These are phyloP conservation scores for Pythium periplocum DNA, from an alignment of 352 stramenopile species.

Conservation along the genomic window DNA sequence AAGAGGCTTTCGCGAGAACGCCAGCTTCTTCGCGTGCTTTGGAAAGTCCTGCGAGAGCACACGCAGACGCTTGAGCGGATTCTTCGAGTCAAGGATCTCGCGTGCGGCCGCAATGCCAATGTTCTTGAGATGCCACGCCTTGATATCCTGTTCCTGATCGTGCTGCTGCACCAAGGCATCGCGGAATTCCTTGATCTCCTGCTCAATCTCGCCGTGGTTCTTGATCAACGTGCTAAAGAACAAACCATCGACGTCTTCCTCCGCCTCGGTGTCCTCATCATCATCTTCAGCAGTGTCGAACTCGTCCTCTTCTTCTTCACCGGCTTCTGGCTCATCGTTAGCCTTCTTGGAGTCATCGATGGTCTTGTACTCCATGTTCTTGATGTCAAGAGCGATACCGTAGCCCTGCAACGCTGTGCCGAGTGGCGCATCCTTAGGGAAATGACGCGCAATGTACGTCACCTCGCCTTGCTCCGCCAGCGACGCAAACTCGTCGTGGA, in stretches of 20 bases:
- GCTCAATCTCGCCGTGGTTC: conserved; percentile 22
- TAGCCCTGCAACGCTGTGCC: conserved; percentile 89
- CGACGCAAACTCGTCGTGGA: conserved; percentile 61
- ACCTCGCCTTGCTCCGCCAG: conserved; percentile 50
- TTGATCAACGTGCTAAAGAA: conserved; percentile 56
- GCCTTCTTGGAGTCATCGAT: conserved; percentile 88
- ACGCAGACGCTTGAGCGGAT: conserved; percentile 75
- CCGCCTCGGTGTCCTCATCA: conserved; percentile 27
- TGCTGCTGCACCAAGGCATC: conserved; percentile 37
- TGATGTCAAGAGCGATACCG: conserved; percentile 91
- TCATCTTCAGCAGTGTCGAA: conserved; percentile 22
- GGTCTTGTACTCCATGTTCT: conserved; percentile 97
- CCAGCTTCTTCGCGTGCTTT: conserved; percentile 67
- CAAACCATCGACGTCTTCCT: conserved; percentile 65
- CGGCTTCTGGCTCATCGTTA: conserved; percentile 19
- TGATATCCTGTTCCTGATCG: conserved; percentile 36
- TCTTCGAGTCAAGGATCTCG: conserved; percentile 63
- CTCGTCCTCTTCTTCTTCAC: conserved; percentile 28
- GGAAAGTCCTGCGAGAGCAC: conserved; percentile 90
- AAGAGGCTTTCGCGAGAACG: conserved; percentile 53
- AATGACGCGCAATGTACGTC: conserved; percentile 84
- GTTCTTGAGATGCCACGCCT: conserved; percentile 88
- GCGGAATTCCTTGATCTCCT: conserved; percentile 39
- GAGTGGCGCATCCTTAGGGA: conserved; percentile 50
- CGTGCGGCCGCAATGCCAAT: conserved; percentile 77